A percentile compares a stretch with the other conserved stretches of the same genome.
Evolutionary conservation across 1,139 yeast species (phyloP).

Genomic region (Kluyveromyces sp.): DNA sequence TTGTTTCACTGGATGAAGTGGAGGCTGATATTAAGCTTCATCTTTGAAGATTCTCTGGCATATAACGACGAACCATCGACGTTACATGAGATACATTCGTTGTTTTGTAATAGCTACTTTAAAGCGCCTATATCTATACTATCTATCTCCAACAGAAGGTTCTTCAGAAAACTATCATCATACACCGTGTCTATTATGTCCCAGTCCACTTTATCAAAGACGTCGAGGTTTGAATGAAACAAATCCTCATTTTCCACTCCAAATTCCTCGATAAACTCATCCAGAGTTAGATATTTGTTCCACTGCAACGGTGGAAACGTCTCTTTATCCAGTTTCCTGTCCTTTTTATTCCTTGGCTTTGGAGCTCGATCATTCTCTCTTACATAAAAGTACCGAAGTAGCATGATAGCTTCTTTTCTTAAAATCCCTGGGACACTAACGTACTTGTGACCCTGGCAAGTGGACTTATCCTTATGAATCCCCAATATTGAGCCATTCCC

Average conservation of each 20-base stretch:
- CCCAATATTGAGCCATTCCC: constrained; percentile 86
- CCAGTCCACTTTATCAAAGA: constrained; percentile 25
- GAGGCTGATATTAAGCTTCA: no score
- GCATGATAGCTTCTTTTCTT: constrained; percentile 73
- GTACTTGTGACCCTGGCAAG: constrained; percentile 36
- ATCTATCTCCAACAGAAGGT: constrained; percentile 10
- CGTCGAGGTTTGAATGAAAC: constrained; percentile 30
- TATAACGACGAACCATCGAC: background rate
- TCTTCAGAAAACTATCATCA: constrained; percentile 18
- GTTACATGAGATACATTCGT: background rate
- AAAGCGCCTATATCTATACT: constrained; percentile 3
- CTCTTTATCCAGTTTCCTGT: constrained; percentile 61
- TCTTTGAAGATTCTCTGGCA: no score
- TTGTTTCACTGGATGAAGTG: no score
- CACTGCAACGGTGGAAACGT: constrained; percentile 56
- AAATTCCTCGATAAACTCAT: constrained; percentile 43
- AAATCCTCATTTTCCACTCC: constrained; percentile 38
- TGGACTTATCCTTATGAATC: constrained; percentile 45
- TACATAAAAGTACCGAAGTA: constrained; percentile 74
- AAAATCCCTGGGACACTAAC: constrained; percentile 68
- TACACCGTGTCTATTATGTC: constrained; percentile 22
- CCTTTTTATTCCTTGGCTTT: constrained; percentile 64
- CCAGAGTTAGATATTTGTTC: constrained; percentile 39
- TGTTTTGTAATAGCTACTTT: constrained; percentile 1
- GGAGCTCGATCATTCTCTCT: constrained; percentile 86